Evolutionary conservation across 768 basidiomycete genomes (phyloP).

Genomic region (Chlorophyllum brunneum): DNA sequence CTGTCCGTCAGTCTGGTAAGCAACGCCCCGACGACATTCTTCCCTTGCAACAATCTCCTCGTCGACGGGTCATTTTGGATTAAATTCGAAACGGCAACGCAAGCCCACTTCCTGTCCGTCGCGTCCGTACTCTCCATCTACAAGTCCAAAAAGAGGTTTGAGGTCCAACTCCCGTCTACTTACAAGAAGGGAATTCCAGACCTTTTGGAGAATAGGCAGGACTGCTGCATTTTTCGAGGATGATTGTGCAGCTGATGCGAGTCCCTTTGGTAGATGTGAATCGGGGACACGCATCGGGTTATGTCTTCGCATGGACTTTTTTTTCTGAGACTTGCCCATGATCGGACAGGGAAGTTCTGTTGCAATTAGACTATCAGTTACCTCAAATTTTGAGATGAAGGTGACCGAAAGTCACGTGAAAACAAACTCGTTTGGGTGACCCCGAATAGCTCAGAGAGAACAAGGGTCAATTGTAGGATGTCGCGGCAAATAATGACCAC

Average conservation of each 20-base stretch:
- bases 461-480: background rate
- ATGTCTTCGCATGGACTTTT: constrained; percentile 77
- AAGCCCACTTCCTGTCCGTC: constrained; percentile 90
- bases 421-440: too few relatives aligned
- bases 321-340: constrained; percentile 96
- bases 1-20: constrained; percentile 85
- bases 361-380: too few relatives aligned
- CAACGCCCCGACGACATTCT: constrained; percentile 83
- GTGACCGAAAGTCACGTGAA: background rate
- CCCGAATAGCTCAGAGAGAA: too few relatives aligned
- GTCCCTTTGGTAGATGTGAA: constrained; percentile 82
- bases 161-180: background rate
- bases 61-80: constrained; percentile 96
- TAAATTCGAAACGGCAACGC: constrained; percentile 92
- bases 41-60: constrained; percentile 82
- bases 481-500: too few relatives aligned
- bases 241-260: constrained; percentile 66
- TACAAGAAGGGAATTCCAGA: constrained; percentile 23
- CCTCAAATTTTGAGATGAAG: too few relatives aligned
- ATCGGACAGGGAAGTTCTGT: background rate
- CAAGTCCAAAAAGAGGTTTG: background rate
- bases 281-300: constrained; percentile 95
- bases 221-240: constrained; percentile 77
- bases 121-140: constrained; percentile 78
- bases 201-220: constrained; percentile 89